Base-by-base conservation (phyloP, 306 rosid species). In the Prunus mongolica region DNA sequence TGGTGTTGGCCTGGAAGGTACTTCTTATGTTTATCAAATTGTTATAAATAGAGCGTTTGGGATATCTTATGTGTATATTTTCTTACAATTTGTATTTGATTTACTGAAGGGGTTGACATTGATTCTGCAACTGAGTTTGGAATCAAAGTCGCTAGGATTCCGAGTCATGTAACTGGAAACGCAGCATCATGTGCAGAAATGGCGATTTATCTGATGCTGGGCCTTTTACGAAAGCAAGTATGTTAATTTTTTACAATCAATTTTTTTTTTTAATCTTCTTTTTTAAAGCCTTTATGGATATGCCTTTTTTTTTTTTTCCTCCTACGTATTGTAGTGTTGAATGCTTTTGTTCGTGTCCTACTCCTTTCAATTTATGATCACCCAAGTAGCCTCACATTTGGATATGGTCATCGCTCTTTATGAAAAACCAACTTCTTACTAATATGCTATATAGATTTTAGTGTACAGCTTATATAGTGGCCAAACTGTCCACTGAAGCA, bases 1-100 rank as follows among this genome's bases (percentile, higher is more conserved):
- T 77, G 98, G 97, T 66, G 95, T 94, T 68, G 98, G 98, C 54
- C 72, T 94, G 55, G 98, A 94, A 82, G 98, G 98, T 94, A 78
- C 55, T 68, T 72, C 9, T 30, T 69, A 62, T 76, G 54, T 72
- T 19, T 32, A n/a, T 65, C 72, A 47, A 52, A 69, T 64, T 73
- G 60, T 60, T 50, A 61, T 55, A 44, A 15, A 4, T 5, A 30
- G 55, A 25, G 15, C 47, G 61, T 76, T 56, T 66, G 50, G n/a
- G 62, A 11, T 54, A 55, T 25, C 49, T 69, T 66, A 55, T 14
- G 55, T 60, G 13, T 38, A 65, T n/a, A 32, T 52, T 4, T 34
- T 12, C 57, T 77, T 76, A 81, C 30, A 28, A 28, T 38, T 38
- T 65, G 45, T 65, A 62, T 67, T 69, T 58, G 9, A 3, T 68